These are phyloP conservation scores for Xylariales sp. DNA, from an alignment of 2,329 filamentous ascomycete genomes.

Conservation along the genomic window DNA sequence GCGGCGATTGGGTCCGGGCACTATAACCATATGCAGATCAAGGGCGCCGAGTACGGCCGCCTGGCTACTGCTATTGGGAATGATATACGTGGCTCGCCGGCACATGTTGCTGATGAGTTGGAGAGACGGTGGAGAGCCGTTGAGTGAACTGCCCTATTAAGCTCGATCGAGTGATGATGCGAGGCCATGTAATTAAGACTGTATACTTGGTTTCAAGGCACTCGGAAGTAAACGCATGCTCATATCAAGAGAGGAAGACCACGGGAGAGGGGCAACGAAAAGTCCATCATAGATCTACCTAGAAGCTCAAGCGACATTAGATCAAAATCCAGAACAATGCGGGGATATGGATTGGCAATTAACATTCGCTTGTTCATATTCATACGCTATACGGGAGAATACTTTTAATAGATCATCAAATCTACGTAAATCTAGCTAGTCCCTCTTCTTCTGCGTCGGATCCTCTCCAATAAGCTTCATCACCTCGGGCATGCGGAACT, in stretches of 20 bases:
- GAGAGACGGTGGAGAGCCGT: slow-evolving; percentile 29
- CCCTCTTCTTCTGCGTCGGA: slow-evolving; percentile 42
- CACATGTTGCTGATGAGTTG: slow-evolving; percentile 23
- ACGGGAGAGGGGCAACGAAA: too few species aligned
- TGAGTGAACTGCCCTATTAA: slow-evolving; percentile 15
- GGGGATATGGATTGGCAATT: too few species aligned
- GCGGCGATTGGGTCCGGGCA: slow-evolving; percentile 19
- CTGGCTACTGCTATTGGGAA: slow-evolving; percentile 23
- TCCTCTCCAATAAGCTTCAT: slow-evolving; percentile 46
- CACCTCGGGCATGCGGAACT: slow-evolving; percentile 52
- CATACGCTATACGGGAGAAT: not conserved
- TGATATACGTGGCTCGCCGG: slow-evolving; percentile 24
- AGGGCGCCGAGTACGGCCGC: slow-evolving; percentile 26
- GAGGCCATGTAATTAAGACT: not conserved
- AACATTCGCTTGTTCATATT: too few species aligned
- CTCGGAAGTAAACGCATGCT: not conserved
- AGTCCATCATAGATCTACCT: not conserved
- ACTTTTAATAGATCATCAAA: not conserved
- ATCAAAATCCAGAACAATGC: not conserved
- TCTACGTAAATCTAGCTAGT: slow-evolving; percentile 18
- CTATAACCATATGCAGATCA: slow-evolving; percentile 34
- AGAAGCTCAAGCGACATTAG: not conserved
- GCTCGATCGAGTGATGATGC: not conserved
- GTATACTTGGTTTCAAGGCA: too few species aligned
- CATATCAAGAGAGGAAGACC: not conserved